Conservation (phyloP, 2,329 filamentous ascomycete genomes). For the Exophiala dermatitidis region DNA sequence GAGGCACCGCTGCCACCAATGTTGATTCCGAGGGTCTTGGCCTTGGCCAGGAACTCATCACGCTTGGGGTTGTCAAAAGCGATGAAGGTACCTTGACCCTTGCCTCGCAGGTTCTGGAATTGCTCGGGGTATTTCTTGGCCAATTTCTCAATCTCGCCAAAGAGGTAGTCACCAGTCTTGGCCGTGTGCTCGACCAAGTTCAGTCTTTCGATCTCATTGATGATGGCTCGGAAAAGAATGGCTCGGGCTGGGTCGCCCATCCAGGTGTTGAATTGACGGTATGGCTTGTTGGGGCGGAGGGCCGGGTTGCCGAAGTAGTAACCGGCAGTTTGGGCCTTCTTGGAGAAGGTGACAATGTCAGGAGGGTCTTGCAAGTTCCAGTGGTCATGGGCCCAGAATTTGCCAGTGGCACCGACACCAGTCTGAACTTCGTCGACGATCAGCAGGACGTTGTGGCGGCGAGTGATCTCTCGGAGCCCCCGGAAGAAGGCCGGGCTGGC, state of each 20-base stretch:
- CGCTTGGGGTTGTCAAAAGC: constrained; percentile 78
- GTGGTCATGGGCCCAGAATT: constrained; percentile 96
- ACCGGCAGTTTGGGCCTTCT: constrained; percentile 89
- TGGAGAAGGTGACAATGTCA: constrained; percentile 91
- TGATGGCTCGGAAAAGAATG: constrained; percentile 77
- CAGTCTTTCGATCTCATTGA: constrained; percentile 68
- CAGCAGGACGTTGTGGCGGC: constrained; percentile 55
- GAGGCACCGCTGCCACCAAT: constrained; percentile 72
- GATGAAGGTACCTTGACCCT: constrained; percentile 85
- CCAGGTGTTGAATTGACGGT: constrained; percentile 96
- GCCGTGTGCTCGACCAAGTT: constrained; percentile 76
- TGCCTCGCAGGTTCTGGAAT: constrained; percentile 76
- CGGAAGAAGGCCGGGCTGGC: constrained; percentile 82
- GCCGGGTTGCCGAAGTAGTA: constrained; percentile 82
- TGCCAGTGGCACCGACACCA: constrained; percentile 82
- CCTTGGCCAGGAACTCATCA: constrained; percentile 70
- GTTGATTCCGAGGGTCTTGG: constrained; percentile 76
- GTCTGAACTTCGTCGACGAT: constrained; percentile 96
- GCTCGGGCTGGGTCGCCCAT: constrained; percentile 86
- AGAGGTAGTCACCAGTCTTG: constrained; percentile 71
- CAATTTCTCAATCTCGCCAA: constrained; percentile 59
- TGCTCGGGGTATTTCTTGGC: constrained; percentile 64
- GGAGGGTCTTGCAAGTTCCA: constrained; percentile 74
- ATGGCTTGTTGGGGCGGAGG: constrained; percentile 82
- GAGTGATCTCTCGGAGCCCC: constrained; percentile 70